Conservation (phyloP, 768 basidiomycete species). For the Austroboletus eburneus region DNA sequence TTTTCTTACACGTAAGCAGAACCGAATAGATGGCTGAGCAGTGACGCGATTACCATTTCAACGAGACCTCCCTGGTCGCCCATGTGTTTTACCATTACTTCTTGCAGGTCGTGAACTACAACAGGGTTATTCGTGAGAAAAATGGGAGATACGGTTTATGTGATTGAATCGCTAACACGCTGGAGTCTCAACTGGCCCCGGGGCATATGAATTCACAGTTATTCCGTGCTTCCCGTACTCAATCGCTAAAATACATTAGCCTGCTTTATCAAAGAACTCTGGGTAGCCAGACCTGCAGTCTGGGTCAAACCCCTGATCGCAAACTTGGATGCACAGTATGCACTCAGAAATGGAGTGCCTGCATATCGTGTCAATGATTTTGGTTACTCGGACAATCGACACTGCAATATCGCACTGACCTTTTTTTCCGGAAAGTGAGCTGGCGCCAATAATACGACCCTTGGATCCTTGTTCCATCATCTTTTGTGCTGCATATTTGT, state of each 20-base stretch:
- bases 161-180: conserved; percentile 24
- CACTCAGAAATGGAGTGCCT: conserved; percentile 28
- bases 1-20: conserved; percentile 1
- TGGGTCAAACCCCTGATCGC: conserved; percentile 42
- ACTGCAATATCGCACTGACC: conserved; percentile 7
- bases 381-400: neutral
- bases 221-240: conserved; percentile 31
- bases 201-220: conserved; percentile 35
- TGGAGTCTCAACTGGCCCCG: conserved; percentile 26
- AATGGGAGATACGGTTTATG: no score
- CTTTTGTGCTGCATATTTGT: conserved; percentile 40
- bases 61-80: conserved; percentile 12
- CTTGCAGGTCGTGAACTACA: conserved; percentile 18
- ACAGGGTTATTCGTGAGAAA: neutral
- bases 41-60: conserved; percentile 9
- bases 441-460: conserved; percentile 39
- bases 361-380: neutral
- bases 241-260: conserved; percentile 18
- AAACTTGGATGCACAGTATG: conserved; percentile 40
- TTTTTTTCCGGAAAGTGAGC: conserved; percentile 36
- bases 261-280: neutral
- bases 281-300: conserved; percentile 15
- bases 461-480: conserved; percentile 43
- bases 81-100: conserved; percentile 7
- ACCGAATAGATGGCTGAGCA: neutral